These are phyloP conservation scores for Globisporangium megalacanthum DNA, from an alignment of 352 stramenopile species.

Conservation along the genomic window DNA sequence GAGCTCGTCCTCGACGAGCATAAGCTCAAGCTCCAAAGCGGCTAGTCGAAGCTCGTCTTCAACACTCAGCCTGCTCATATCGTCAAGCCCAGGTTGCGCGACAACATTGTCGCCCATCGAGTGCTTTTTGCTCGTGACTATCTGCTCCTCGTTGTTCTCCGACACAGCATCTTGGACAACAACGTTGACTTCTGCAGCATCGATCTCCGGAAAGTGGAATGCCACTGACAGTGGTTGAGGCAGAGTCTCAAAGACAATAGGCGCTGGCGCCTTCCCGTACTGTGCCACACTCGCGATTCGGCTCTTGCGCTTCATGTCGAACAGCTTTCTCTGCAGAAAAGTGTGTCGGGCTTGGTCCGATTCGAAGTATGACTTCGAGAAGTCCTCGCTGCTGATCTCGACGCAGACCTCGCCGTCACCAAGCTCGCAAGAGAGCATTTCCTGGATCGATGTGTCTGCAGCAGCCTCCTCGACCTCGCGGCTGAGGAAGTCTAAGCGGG, in stretches of 20 bases:
- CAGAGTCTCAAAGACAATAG: slow-evolving; percentile 39
- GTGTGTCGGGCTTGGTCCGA: slow-evolving; percentile 28
- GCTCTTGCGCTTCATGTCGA: slow-evolving; percentile 32
- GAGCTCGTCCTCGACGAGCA: slow-evolving; percentile 30
- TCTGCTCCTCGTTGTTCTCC: slow-evolving; percentile 11
- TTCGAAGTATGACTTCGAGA: slow-evolving; percentile 43
- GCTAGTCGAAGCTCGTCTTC: slow-evolving; percentile 10
- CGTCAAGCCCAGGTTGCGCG: background rate
- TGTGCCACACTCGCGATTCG: slow-evolving; percentile 31
- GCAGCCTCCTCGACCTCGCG: slow-evolving; percentile 43
- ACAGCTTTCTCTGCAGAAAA: slow-evolving; percentile 52
- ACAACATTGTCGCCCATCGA: background rate
- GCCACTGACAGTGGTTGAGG: slow-evolving; percentile 19
- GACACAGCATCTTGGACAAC: slow-evolving; percentile 12
- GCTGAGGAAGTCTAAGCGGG: slow-evolving; percentile 46
- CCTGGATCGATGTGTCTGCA: slow-evolving; percentile 24
- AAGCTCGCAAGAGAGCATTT: slow-evolving; percentile 28
- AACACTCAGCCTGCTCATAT: background rate
- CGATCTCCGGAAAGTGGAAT: slow-evolving; percentile 29
- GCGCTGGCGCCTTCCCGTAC: slow-evolving; percentile 39
- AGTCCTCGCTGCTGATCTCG: slow-evolving; percentile 19
- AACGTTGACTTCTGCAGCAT: slow-evolving; percentile 3
- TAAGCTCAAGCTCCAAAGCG: slow-evolving; percentile 21
- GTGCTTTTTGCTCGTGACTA: slow-evolving; percentile 5
- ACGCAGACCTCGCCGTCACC: background rate